Percentiles rank a stretch among this genome's conserved stretches.
Evolutionary conservation across 345 rosid genomes (phyloP).

Genomic region (Populus alba): DNA sequence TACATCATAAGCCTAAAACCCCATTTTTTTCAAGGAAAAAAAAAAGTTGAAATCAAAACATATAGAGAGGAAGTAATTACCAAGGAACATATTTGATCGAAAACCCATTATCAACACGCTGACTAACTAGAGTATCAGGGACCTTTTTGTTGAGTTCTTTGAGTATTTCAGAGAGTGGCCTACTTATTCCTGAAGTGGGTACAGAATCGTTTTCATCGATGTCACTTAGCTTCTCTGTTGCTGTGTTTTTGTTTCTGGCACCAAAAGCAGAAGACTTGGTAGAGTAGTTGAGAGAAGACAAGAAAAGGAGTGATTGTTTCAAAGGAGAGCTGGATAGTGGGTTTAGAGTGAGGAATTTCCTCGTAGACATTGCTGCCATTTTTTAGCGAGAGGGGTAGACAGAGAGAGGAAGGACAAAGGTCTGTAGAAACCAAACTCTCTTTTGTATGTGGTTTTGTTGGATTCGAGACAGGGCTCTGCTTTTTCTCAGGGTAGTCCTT

Average conservation of each 20-base stretch:
- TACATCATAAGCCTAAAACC: no score
- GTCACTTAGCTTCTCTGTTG: slow-evolving; percentile 6
- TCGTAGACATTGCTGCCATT: neutral
- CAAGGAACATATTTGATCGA: slow-evolving; percentile 73
- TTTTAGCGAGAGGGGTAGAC: neutral
- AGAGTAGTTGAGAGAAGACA: neutral
- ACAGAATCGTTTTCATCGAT: slow-evolving; percentile 30
- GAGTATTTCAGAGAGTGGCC: slow-evolving; percentile 67
- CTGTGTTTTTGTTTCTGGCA: neutral
- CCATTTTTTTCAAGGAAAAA: no score
- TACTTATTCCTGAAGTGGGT: slow-evolving; percentile 64
- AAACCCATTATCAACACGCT: slow-evolving; percentile 59
- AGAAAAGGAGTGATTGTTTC: neutral
- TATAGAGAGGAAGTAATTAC: slow-evolving; percentile 21
- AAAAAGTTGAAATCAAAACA: neutral
- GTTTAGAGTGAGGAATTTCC: neutral
- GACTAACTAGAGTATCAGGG: slow-evolving; percentile 55
- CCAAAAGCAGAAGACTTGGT: slow-evolving; percentile 7
- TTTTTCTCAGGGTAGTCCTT: no score
- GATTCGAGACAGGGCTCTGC: no score
- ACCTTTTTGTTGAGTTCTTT: slow-evolving; percentile 76
- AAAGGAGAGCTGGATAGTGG: neutral
- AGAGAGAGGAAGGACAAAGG: neutral
- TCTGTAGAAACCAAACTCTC: no score
- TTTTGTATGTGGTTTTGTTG: no score